Percentiles rank a stretch among this genome's conserved stretches.
These are phyloP conservation scores for Hymenoscyphus albidus DNA, from an alignment of 2,329 filamentous ascomycete species.

Conservation along the genomic window DNA sequence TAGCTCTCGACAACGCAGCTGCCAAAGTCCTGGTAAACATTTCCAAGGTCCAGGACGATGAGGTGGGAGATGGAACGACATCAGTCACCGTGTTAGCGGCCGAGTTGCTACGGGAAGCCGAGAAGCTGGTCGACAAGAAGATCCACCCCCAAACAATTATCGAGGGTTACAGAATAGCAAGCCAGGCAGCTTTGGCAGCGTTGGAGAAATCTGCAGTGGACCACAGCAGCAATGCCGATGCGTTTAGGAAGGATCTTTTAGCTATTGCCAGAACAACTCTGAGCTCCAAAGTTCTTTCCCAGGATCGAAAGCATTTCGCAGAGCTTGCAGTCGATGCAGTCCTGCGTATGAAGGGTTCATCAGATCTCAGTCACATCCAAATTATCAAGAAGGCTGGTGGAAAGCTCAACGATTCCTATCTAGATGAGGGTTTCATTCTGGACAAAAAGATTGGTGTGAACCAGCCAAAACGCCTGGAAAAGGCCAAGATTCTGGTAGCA, in stretches of 20 bases:
- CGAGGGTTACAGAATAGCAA: conserved; percentile 97
- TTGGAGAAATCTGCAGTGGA: conserved; percentile 83
- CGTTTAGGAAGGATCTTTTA: conserved; percentile 84
- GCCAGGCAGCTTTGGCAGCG: conserved; percentile 77
- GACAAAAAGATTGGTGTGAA: conserved; percentile 99
- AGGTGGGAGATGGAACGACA: conserved; percentile 96
- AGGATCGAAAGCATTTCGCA: conserved; percentile 90
- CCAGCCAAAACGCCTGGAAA: conserved; percentile 94
- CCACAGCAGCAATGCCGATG: conserved; percentile 76
- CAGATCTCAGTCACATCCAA: conserved; percentile 95
- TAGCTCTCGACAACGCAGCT: conserved; percentile 95
- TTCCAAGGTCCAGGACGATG: conserved; percentile 98
- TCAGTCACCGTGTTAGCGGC: conserved; percentile 96
- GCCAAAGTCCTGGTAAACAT: conserved; percentile 99
- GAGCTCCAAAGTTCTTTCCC: conserved; percentile 93
- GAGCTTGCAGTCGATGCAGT: conserved; percentile 88
- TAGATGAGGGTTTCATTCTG: conserved; percentile 96
- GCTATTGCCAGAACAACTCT: conserved; percentile 92
- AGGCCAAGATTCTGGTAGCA: conserved; percentile 95
- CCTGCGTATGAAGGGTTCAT: conserved; percentile 81
- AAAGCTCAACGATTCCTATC: conserved; percentile 94
- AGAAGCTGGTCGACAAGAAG: conserved; percentile 96
- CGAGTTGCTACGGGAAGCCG: conserved; percentile 90
- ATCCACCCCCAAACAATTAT: conserved; percentile 99
- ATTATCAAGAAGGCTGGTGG: conserved; percentile 99